A percentile compares a stretch with the other conserved stretches of the same genome.
These are phyloP conservation scores for Chrysanthemum makinoi DNA, from an alignment of 129 eudicot genomes.

Conservation along the genomic window DNA sequence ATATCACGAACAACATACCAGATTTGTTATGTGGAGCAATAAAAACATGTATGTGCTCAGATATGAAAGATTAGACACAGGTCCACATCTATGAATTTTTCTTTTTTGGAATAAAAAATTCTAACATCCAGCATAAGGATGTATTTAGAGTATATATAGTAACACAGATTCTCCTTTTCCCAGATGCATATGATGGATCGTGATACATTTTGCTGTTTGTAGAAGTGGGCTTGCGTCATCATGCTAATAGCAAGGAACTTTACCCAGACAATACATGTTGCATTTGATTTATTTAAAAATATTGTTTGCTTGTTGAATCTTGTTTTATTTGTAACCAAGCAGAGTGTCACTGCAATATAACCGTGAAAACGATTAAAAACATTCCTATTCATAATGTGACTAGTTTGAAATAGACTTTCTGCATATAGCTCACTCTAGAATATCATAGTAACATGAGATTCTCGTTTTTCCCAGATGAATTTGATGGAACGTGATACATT, in stretches of 20 bases:
- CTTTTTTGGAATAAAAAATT: too few species aligned
- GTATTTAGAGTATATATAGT: constrained; percentile 33
- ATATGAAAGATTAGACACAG: too few species aligned
- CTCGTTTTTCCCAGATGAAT: constrained; percentile 89
- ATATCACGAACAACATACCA: not conserved
- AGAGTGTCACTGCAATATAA: not conserved
- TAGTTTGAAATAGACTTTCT: constrained; percentile 13
- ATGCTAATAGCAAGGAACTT: constrained; percentile 33
- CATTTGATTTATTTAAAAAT: not conserved
- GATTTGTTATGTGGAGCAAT: not conserved
- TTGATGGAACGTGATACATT: constrained; percentile 90
- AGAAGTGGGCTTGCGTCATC: constrained; percentile 33
- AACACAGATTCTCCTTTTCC: constrained; percentile 35
- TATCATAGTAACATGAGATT: constrained; percentile 48
- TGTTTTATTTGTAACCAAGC: not conserved
- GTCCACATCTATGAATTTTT: too few species aligned
- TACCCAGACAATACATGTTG: constrained; percentile 20
- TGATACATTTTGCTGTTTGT: constrained; percentile 36
- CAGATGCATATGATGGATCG: constrained; percentile 44
- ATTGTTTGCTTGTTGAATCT: constrained; percentile 17
- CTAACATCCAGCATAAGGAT: not conserved
- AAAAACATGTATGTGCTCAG: not conserved
- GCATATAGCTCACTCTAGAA: constrained; percentile 25
- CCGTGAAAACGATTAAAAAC: not conserved
- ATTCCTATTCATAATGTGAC: not conserved